Evolutionary conservation across 495 filamentous ascomycete species (phyloP), one percentile per base, ranked within the genome.

Genomic region (Penicillium egyptiacum): DNA sequence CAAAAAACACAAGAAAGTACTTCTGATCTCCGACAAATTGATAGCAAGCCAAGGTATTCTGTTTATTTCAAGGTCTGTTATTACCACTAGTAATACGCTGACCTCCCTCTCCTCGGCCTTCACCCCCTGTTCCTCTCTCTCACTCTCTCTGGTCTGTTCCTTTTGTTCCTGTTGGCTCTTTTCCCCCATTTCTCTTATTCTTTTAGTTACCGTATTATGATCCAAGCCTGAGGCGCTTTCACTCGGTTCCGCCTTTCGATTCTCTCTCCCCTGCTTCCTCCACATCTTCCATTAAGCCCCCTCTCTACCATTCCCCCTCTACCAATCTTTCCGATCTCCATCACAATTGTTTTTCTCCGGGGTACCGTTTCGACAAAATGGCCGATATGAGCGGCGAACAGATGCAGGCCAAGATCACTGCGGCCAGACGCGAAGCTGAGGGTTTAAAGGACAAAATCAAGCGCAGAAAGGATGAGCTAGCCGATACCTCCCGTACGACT

Each of bases 391-490:
- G 74, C 67, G 82, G 83, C 63, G 86, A 88, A 72, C 83, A 87
- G 70, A 88, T 89, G 78, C 88, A 90, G 76, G 83, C 87, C 67
- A 90, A 89, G 80, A 98, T 98, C 70, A 92, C 95, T 71, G 88
- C 93, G 62, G 94, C 94, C 69, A 85, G 94, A 79, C 90, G 94
- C 80, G 94, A 98, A 81, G 94, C 94, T 61, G 94, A 98, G 81
- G 91, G 88, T 39, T 79, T 98, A 61, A 98, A 98, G 83, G 94
- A 98, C 73, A 87, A 90, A 77, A 98, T 98, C 83, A 98, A 95
- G 87, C 85, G 92, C 78, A 94, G 94, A 83, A 98, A 97, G 88
- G 94, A 98, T 84, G 94, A 98, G 75, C 82, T 98, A 62, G 95
- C 92, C 67, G 94, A 98, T 76, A 93, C 92, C 59, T 93, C 92